Percentiles rank a stretch among this genome's conserved stretches.
These are phyloP conservation scores for Dipteronia dyeriana DNA, from an alignment of 345 rosid species.

Conservation along the genomic window DNA sequence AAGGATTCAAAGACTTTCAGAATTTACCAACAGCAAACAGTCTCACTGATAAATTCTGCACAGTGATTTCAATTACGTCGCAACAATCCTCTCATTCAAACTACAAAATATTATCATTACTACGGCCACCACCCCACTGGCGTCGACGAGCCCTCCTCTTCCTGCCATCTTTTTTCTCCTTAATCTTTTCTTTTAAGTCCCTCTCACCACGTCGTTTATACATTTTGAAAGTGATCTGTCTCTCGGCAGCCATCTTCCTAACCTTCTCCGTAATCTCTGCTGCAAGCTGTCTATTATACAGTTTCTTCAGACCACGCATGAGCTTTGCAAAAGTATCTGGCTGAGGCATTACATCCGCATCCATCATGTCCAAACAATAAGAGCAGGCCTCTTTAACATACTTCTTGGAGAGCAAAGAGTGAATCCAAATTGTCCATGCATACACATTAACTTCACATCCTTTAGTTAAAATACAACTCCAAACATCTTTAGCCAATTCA, in stretches of 20 bases:
- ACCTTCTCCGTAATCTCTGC: constrained; percentile 91
- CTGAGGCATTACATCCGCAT: constrained; percentile 76
- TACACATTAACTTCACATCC: constrained; percentile 70
- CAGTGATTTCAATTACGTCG: background rate
- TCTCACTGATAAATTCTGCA: constrained; percentile 1
- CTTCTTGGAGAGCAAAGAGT: constrained; percentile 76
- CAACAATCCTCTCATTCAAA: constrained; percentile 1
- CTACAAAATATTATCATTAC: constrained; percentile 29
- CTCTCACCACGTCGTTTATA: constrained; percentile 89
- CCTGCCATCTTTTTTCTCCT: constrained; percentile 50
- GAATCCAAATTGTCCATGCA: constrained; percentile 96
- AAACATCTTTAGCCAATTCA: constrained; percentile 78
- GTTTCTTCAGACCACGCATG: constrained; percentile 73
- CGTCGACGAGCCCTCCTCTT: constrained; percentile 55
- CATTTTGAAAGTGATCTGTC: constrained; percentile 81
- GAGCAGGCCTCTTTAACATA: constrained; percentile 86
- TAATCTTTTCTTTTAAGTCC: constrained; percentile 64
- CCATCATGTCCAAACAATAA: constrained; percentile 93
- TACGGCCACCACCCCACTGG: constrained; percentile 27
- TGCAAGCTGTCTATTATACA: constrained; percentile 74
- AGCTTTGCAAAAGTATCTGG: constrained; percentile 89
- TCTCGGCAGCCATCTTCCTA: constrained; percentile 84
- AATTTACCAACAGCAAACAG: background rate
- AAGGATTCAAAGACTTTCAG: background rate
- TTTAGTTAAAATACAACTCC: constrained; percentile 69